A percentile compares a stretch with the other conserved stretches of the same genome.
These are phyloP conservation scores for Hyphopichia wangnamkhiaoensis DNA, from an alignment of 1,139 yeast species.

Conservation along the genomic window DNA sequence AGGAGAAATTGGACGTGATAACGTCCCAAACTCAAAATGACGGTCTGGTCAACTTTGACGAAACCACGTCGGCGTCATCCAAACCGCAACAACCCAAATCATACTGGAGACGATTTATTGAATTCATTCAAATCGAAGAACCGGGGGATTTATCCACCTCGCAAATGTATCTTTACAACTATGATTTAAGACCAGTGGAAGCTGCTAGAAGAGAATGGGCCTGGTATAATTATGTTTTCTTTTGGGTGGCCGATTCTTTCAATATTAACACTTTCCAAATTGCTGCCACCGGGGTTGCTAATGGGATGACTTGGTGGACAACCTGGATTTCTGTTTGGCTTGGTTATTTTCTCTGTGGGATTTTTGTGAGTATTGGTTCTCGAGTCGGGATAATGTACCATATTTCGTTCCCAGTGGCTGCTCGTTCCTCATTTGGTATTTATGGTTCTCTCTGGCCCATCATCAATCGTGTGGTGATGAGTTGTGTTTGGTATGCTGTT, in stretches of 20 bases:
- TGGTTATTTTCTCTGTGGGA: conserved; percentile 62
- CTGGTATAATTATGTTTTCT: conserved; percentile 75
- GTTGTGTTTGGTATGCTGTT: conserved; percentile 82
- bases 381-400: conserved; percentile 75
- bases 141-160: conserved; percentile 39
- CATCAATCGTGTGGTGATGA: conserved; percentile 77
- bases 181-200: conserved; percentile 78
- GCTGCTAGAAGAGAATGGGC: conserved; percentile 69
- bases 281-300: conserved; percentile 73
- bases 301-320: conserved; percentile 86
- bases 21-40: no score
- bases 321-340: conserved; percentile 85
- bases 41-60: no score
- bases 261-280: conserved; percentile 90
- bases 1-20: no score
- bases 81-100: conserved; percentile 5
- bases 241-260: conserved; percentile 87
- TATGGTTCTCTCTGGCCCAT: conserved; percentile 83
- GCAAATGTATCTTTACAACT: conserved; percentile 65
- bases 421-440: conserved; percentile 74
- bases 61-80: no score
- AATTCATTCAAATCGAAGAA: conserved; percentile 23
- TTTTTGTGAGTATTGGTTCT: conserved; percentile 63
- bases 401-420: conserved; percentile 75
- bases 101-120: conserved; percentile 16